Evolutionary conservation across 768 basidiomycete genomes (phyloP).

Genomic region (Peribolospora kevripleyi): DNA sequence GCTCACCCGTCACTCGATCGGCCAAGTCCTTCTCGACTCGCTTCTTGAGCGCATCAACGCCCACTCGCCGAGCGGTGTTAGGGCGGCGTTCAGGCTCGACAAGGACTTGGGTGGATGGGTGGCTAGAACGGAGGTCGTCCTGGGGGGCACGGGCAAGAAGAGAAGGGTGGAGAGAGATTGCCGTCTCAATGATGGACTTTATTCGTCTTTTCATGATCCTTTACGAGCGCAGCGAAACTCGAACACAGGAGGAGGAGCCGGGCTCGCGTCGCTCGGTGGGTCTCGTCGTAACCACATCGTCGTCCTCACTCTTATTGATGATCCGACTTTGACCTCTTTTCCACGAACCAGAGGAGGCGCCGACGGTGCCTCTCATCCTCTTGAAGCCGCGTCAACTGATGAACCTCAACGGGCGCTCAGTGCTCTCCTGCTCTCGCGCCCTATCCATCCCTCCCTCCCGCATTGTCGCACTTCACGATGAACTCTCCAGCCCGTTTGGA

Average conservation of each 20-base stretch:
- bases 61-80: not conserved
- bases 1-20: slow-evolving; percentile 7
- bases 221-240: not conserved
- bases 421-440: not conserved
- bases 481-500: slow-evolving; percentile 3
- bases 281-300: not conserved
- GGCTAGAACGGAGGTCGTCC: no score
- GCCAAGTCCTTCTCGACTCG: slow-evolving; percentile 5
- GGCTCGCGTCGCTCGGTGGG: not conserved
- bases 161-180: not conserved
- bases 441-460: slow-evolving; percentile 1
- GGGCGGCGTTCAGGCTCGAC: not conserved
- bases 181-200: not conserved
- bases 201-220: slow-evolving; percentile 7
- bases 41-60: slow-evolving; percentile 2
- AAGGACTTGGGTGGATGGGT: no score
- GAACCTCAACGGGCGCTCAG: not conserved
- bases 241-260: no score
- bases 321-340: not conserved
- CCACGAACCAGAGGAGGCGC: not conserved
- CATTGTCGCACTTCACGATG: slow-evolving; percentile 6
- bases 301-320: not conserved
- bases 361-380: not conserved
- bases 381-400: not conserved
- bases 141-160: no score